A percentile compares a stretch with the other conserved stretches of the same genome.
Conservation (phyloP, 805 yeast genomes). For the Dipodascopsis uninucleata region DNA sequence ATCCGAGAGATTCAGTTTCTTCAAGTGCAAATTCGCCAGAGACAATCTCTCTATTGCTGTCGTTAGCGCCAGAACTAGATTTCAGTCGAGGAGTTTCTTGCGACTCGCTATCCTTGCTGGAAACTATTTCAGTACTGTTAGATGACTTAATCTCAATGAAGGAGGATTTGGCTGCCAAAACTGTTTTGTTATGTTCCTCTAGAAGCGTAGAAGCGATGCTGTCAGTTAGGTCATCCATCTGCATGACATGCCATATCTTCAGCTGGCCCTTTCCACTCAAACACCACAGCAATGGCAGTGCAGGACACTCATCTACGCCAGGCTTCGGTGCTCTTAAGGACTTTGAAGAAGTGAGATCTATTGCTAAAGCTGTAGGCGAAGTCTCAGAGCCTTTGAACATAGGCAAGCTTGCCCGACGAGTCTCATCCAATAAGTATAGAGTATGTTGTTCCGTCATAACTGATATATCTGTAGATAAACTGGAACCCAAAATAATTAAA, state of each 20-base stretch:
- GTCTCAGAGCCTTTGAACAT: slow-evolving; percentile 66
- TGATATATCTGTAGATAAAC: slow-evolving; percentile 62
- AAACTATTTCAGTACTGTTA: too few relatives aligned
- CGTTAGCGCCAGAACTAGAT: too few relatives aligned
- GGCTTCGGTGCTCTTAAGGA: slow-evolving; percentile 51
- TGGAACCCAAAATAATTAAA: slow-evolving; percentile 51
- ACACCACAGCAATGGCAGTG: slow-evolving; percentile 64
- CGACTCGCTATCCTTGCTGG: too few relatives aligned
- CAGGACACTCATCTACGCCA: slow-evolving; percentile 54
- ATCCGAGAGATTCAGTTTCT: too few relatives aligned
- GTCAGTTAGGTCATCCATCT: slow-evolving; percentile 48
- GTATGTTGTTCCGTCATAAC: slow-evolving; percentile 41
- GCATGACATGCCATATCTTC: slow-evolving; percentile 62
- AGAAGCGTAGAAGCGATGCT: too few relatives aligned
- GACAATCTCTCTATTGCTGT: too few relatives aligned
- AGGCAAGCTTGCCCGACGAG: slow-evolving; percentile 70
- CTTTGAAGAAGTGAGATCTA: slow-evolving; percentile 52
- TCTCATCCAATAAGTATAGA: slow-evolving; percentile 58
- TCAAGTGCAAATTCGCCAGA: too few relatives aligned
- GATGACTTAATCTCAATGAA: too few relatives aligned
- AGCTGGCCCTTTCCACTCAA: slow-evolving; percentile 62
- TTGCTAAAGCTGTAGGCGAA: slow-evolving; percentile 63
- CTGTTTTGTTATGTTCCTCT: too few relatives aligned
- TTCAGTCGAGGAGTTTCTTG: too few relatives aligned
- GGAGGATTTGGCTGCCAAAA: too few relatives aligned